Evolutionary conservation across 2,329 filamentous ascomycete genomes (phyloP).

Genomic region (Claviceps paspali): DNA sequence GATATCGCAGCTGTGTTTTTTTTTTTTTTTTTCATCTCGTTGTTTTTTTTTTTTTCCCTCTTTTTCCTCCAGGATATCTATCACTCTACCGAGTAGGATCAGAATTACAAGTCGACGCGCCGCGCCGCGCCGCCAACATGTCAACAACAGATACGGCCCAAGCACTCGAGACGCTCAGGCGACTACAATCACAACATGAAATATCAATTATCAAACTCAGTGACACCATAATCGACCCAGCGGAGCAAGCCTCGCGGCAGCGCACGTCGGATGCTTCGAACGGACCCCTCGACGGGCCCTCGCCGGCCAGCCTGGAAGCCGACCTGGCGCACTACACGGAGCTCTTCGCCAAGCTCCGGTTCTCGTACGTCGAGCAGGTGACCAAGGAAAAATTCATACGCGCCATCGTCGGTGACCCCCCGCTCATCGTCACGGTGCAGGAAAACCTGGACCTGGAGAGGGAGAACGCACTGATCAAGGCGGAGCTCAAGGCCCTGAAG

Average conservation of each 20-base stretch:
- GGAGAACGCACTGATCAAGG: constrained; percentile 55
- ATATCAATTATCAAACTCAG: constrained; percentile 65
- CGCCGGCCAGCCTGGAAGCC: constrained; percentile 62
- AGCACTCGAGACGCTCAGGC: constrained; percentile 32
- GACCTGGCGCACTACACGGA: constrained; percentile 87
- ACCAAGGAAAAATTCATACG: constrained; percentile 97
- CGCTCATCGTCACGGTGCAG: constrained; percentile 63
- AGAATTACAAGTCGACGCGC: neutral
- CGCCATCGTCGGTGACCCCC: constrained; percentile 80
- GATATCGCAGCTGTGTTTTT: neutral
- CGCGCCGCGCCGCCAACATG: constrained; percentile 12
- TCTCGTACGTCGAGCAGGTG: constrained; percentile 95
- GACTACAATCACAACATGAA: constrained; percentile 41
- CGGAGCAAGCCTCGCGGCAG: constrained; percentile 23
- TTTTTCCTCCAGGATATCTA: neutral
- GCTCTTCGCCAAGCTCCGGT: constrained; percentile 88
- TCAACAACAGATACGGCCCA: constrained; percentile 19
- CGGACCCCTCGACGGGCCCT: constrained; percentile 48
- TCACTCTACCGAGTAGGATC: neutral
- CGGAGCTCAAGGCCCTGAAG: constrained; percentile 65
- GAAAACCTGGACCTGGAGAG: constrained; percentile 69
- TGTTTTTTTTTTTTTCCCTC: no score
- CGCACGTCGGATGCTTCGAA: constrained; percentile 60
- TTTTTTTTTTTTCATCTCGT: neutral
- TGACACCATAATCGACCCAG: constrained; percentile 51